Evolutionary conservation across 345 rosid genomes (phyloP), one percentile per base, ranked within the genome.

Genomic region (Anastatica hierochuntica): DNA sequence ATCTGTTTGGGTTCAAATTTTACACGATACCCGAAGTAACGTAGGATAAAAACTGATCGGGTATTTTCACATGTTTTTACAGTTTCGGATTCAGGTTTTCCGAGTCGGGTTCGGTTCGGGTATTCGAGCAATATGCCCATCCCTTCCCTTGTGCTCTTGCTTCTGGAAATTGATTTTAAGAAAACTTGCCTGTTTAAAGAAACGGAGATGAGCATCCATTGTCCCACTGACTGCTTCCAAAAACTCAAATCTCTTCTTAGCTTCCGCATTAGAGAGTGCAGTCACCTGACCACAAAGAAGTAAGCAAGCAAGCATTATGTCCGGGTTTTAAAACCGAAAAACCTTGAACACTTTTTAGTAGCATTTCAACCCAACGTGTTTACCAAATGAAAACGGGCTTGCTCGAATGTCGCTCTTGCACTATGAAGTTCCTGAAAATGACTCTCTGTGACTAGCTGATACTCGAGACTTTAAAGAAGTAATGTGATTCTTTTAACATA

Each of bases 341-440:
- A 50, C 10, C 17, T 14, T 8, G 17, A 13, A 53, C n/a, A 44
- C 15, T 15, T 37, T 43, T 13, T 4, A 5, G 18, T 24, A 35
- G 39, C 45, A 53, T 46, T 14, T 33, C 11, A 17, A 31, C 8
- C 34, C 3, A 59, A 45, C 39, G 56, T 29, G 40, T 49, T 52
- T 65, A 81, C 94, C 79, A 84, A 72, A 49, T 64, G 72, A 71
- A 84, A 84, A 65, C 94, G 84, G 14, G 88, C 76, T 71, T 66
- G 85, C 70, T 84, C 94, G 49, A 77, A 84, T 26, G 84, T 58
- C 21, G 80, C 56, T 69, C 83, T 79, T 62, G 85, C 94, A 58
- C 52, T 73, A 62, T 72, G 64, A 27, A 81, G 48, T 55, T 84
- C 94, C 94, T 84, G 82, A 57, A 78, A 76, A 76, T 53, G 63